Percentiles rank a stretch among this genome's conserved stretches.
These are phyloP conservation scores for Pleurotus giganteus DNA, from an alignment of 768 basidiomycete species.

Conservation along the genomic window DNA sequence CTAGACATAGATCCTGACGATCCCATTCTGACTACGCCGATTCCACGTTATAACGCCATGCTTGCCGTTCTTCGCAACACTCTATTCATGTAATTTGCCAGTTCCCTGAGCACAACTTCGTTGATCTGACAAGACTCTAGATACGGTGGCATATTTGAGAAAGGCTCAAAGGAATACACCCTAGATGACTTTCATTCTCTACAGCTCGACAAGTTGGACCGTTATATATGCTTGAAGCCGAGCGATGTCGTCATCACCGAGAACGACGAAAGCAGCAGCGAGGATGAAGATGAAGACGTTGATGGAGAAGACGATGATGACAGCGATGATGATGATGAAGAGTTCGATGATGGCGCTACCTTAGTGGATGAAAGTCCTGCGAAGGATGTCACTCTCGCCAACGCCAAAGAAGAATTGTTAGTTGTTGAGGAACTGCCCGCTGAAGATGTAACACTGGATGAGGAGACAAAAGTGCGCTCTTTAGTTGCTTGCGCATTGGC, in stretches of 20 bases:
- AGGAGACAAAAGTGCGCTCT: constrained; percentile 18
- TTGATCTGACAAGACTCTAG: constrained; percentile 29
- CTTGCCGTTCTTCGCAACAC: constrained; percentile 81
- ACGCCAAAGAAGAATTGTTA: neutral
- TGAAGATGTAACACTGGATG: neutral
- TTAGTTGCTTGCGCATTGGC: no score
- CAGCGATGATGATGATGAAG: constrained; percentile 41
- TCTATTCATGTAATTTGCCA: constrained; percentile 68
- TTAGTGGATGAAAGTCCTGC: constrained; percentile 38
- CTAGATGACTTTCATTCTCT: constrained; percentile 85
- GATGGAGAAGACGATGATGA: constrained; percentile 56
- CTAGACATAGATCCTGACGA: constrained; percentile 57
- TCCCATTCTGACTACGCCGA: constrained; percentile 59
- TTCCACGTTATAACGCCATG: constrained; percentile 86
- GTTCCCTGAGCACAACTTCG: neutral
- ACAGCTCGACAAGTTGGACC: constrained; percentile 82
- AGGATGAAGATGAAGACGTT: constrained; percentile 58
- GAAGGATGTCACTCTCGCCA: constrained; percentile 2
- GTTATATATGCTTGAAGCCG: constrained; percentile 69
- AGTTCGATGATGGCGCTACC: constrained; percentile 45
- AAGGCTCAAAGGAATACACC: constrained; percentile 80
- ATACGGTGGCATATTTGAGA: constrained; percentile 88
- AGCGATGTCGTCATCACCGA: constrained; percentile 60
- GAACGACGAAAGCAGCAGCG: constrained; percentile 61
- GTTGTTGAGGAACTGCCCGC: neutral